phyloP scores from a whole-genome alignment of 371 early-diverging fungal genomes.

The Mortierella sp. region DNA sequence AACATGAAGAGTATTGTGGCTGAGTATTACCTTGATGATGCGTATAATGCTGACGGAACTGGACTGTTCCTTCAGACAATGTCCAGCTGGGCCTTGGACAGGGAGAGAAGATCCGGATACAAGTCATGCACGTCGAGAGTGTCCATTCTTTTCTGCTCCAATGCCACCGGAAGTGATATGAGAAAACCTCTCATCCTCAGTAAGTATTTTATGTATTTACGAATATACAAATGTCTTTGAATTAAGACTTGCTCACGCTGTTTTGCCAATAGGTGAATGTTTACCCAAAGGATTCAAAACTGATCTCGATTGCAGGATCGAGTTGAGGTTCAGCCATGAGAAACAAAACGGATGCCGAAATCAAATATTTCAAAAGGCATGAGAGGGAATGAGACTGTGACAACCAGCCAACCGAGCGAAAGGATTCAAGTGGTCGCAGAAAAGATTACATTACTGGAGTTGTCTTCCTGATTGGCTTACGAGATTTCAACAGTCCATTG shows the following conservation, averaged over 20 bases:
- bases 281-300: not conserved
- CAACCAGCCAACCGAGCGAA: not conserved
- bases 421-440: not conserved
- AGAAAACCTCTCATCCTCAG: not conserved
- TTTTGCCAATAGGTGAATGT: not conserved
- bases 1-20: not conserved
- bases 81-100: not conserved
- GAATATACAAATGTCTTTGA: not conserved
- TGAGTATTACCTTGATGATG: not conserved
- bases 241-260: not conserved
- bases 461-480: not conserved
- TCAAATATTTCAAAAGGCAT: not conserved
- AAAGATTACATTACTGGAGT: constrained; percentile 1
- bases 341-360: not conserved
- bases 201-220: not conserved
- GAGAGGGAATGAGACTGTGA: not conserved
- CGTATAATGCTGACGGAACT: not conserved
- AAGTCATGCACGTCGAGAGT: not conserved
- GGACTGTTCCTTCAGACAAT: not conserved
- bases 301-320: not conserved
- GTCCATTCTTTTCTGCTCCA: not conserved
- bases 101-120: not conserved
- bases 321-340: not conserved
- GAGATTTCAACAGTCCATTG: not conserved
- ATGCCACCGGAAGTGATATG: not conserved